Percentiles rank a stretch among this genome's conserved stretches.
Conservation (phyloP, 1,139 yeast species). For the Yamadazyma buinensis region DNA sequence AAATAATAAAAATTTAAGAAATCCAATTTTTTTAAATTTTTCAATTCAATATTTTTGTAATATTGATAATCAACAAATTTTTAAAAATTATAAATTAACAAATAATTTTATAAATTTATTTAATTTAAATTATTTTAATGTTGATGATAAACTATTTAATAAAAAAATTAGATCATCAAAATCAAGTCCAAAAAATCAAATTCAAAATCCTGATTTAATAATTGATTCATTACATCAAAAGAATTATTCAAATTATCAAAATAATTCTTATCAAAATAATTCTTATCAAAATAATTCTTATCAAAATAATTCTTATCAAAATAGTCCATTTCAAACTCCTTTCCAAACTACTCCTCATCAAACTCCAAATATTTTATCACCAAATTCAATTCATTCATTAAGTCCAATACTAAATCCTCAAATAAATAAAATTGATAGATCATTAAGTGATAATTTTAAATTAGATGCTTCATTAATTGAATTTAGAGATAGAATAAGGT, state of each 20-base stretch:
- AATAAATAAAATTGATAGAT: conserved; percentile 2
- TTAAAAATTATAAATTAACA: conserved; percentile 13
- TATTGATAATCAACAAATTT: conserved; percentile 14
- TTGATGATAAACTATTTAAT: conserved; percentile 1
- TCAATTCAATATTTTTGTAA: conserved; percentile 12
- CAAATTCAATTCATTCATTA: neutral
- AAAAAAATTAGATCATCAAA: neutral
- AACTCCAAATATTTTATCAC: conserved; percentile 2
- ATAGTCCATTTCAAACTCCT: conserved; percentile 1
- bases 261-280: neutral
- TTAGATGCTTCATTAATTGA: neutral
- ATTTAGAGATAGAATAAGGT: neutral
- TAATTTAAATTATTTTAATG: conserved; percentile 5
- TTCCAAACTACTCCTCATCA: neutral
- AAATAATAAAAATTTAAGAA: neutral
- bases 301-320: neutral
- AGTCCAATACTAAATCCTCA: conserved; percentile 4
- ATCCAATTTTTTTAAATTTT: conserved; percentile 11
- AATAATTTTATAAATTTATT: conserved; percentile 11
- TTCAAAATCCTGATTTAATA: too few relatives aligned
- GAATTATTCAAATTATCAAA: neutral
- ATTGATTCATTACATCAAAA: too few relatives aligned
- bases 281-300: neutral
- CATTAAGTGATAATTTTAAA: conserved; percentile 3
- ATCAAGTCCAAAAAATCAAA: neutral